Conservation (phyloP, 768 basidiomycete genomes). For the Leucosporidium creatinivorum region DNA sequence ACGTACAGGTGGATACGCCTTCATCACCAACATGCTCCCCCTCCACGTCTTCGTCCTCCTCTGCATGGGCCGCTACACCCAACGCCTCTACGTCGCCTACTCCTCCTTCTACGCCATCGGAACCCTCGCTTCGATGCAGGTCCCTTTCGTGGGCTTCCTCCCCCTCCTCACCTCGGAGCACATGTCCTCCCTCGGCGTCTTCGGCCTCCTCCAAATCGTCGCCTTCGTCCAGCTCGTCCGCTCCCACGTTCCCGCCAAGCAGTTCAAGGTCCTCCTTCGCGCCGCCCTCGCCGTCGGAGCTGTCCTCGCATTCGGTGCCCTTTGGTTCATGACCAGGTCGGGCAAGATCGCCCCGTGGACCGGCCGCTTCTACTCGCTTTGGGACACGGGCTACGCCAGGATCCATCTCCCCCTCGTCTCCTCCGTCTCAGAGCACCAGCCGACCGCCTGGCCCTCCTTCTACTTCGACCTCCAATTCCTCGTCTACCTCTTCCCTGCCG, state of each 20-base stretch:
- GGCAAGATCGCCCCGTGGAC: constrained; percentile 99
- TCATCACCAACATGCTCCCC: constrained; percentile 99
- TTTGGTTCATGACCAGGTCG: constrained; percentile 76
- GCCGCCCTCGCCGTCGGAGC: constrained; percentile 61
- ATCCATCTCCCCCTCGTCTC: constrained; percentile 55
- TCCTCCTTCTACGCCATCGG: constrained; percentile 98
- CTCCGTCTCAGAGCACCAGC: constrained; percentile 97
- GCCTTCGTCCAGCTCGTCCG: constrained; percentile 85
- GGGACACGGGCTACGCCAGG: constrained; percentile 93
- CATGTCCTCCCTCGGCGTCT: constrained; percentile 95
- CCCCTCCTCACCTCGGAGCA: constrained; percentile 97
- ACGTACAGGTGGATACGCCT: constrained; percentile 78
- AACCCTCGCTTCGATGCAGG: constrained; percentile 96
- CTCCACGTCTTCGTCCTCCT: constrained; percentile 89
- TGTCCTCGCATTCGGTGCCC: constrained; percentile 60
- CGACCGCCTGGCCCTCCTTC: constrained; percentile 98
- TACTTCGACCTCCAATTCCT: constrained; percentile 99
- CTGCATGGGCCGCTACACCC: constrained; percentile 90
- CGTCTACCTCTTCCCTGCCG: constrained; percentile 95
- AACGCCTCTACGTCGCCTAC: constrained; percentile 86
- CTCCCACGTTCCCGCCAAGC: constrained; percentile 79
- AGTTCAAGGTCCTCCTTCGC: constrained; percentile 77
- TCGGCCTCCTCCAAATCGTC: constrained; percentile 90
- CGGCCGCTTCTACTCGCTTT: constrained; percentile 97
- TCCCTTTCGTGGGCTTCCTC: constrained; percentile 98